Evolutionary conservation across 1,284 basidiomycete genomes (phyloP), one percentile per base, ranked within the genome.

Genomic region (Fomitopsis palustris): DNA sequence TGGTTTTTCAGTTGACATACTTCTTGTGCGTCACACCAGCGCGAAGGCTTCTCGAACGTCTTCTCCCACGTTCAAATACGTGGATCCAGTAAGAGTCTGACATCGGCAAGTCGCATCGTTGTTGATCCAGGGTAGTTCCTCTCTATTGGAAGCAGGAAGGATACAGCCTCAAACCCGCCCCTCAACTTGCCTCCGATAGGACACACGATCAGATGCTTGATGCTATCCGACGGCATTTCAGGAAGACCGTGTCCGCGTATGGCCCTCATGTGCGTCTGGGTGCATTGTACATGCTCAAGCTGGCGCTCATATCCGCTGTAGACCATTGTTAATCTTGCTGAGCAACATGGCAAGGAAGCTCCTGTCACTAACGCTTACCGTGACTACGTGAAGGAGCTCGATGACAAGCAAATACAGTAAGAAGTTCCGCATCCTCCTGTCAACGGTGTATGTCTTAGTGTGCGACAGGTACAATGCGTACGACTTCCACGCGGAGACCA

Each of bases 401-500:
- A 78, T 43, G 75, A 79, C 54, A 81, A 84, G 56, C 86, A 90
- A 67, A 81, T 88, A n/a, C 78, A 77, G 88, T 91, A 69, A 62
- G 83, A 76, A 14, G 16, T 27, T 29, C 17, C 27, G 23, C 45
- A n/a, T 35, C 16, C 3, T 21, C 33, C 16, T 55, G 29, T 43
- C 12, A 17, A 31, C 31, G 33, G 39, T 55, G 33, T 21, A 10
- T n/a, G 37, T 39, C 21, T 25, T 8, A 41, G 23, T 16, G 31
- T 38, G 17, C 2, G 25, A 33, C 55, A 74, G 69, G 59, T 91
- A 90, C 64, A 74, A 77, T 62, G 87, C 87, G 62, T 97, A 95
- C 69, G 95, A 97, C 71, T 98, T 98, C 73, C 96, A 98, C 73
- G 82, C 80, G 8, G 92, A 96, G 72, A 96, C 92, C 6, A 88